These are phyloP conservation scores for Coccomyxa sp. DNA, from an alignment of 139 green algal genomes.

Conservation along the genomic window DNA sequence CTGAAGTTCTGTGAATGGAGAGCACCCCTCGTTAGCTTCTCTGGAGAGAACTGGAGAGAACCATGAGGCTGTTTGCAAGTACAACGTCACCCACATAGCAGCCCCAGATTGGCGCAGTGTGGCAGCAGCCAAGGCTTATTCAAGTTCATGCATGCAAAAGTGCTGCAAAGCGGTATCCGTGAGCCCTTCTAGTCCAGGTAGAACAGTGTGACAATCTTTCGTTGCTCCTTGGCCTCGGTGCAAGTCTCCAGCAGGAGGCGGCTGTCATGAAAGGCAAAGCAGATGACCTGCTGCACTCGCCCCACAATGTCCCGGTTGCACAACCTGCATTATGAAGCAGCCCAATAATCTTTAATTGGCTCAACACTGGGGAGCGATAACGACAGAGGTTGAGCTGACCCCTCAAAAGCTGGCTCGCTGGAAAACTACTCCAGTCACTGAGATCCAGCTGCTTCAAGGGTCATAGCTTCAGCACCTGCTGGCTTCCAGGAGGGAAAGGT, in stretches of 20 bases:
- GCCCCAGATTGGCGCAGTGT: no score
- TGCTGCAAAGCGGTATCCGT: no score
- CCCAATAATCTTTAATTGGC: background rate
- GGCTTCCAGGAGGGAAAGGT: conserved; percentile 81
- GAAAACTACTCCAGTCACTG: no score
- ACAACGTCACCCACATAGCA: no score
- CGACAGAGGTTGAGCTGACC: background rate
- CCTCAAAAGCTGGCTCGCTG: background rate
- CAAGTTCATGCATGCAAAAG: no score
- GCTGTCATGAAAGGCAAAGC: conserved; percentile 93
- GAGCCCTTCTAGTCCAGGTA: conserved; percentile 16
- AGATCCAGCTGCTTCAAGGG: no score
- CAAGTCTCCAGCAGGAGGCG: conserved; percentile 93
- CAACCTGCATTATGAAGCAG: conserved; percentile 49
- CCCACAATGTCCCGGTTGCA: conserved; percentile 94
- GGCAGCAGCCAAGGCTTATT: no score
- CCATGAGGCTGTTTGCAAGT: no score
- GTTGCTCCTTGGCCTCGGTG: conserved; percentile 73
- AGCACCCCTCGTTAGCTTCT: no score
- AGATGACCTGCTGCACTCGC: conserved; percentile 90
- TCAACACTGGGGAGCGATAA: background rate
- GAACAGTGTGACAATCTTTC: conserved; percentile 84
- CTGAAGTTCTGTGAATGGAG: no score
- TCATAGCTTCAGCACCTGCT: conserved; percentile 49
- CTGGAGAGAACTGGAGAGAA: no score